Conservation (phyloP, 768 basidiomycete species). For the Peribolospora kevripleyi region DNA sequence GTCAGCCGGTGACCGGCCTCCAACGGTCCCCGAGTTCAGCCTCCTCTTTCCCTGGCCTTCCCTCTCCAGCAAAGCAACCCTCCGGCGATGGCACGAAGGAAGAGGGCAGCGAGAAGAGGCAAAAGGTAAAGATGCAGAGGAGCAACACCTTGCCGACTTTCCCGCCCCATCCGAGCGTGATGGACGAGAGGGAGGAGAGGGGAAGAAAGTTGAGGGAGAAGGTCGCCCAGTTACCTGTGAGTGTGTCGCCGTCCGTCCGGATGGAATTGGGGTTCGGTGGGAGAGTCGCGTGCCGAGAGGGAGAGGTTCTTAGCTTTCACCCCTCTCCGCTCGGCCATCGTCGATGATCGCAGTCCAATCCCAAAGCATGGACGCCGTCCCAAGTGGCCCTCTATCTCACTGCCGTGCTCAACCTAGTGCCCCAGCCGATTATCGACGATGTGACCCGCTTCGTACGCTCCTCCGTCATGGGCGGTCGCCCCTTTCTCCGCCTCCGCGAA, state of each 20-base stretch:
- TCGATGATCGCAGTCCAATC: slow-evolving; percentile 4
- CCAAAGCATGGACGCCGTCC: slow-evolving; percentile 10
- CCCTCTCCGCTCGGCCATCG: too few species aligned
- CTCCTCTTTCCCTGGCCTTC: too few species aligned
- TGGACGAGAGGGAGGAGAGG: not conserved
- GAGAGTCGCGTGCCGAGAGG: not conserved
- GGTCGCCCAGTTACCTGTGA: slow-evolving; percentile 3
- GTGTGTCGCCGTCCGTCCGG: not conserved
- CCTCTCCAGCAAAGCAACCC: too few species aligned
- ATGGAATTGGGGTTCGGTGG: not conserved
- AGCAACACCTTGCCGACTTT: slow-evolving; percentile 8
- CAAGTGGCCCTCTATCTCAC: slow-evolving; percentile 11
- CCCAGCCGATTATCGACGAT: slow-evolving; percentile 7
- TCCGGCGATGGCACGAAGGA: too few species aligned
- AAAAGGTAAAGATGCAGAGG: not conserved
- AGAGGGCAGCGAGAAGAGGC: not conserved
- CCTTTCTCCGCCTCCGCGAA: slow-evolving; percentile 10
- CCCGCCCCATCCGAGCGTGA: not conserved
- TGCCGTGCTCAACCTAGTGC: slow-evolving; percentile 7
- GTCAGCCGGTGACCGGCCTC: too few species aligned
- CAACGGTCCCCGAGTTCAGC: too few species aligned
- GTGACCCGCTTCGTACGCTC: slow-evolving; percentile 9
- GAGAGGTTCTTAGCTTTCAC: not conserved
- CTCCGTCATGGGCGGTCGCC: slow-evolving; percentile 9
- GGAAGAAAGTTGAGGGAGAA: not conserved